phyloP scores from a whole-genome alignment of 345 rosid species.

The Gossypium ekmanianum region DNA sequence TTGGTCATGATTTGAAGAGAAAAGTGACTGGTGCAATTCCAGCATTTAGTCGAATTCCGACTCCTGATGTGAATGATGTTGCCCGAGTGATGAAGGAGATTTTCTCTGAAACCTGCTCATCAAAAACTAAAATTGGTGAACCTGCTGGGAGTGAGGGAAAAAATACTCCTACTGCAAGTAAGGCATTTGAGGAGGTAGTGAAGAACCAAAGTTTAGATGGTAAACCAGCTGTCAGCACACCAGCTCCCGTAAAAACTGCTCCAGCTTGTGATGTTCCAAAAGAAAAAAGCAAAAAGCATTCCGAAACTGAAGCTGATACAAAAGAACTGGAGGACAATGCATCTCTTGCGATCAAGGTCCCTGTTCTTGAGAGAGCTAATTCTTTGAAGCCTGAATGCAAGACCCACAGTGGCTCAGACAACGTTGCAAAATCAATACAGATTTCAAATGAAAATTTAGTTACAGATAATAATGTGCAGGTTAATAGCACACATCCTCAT shows the following conservation, averaged over 20 bases:
- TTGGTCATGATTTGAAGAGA: conserved; percentile 33
- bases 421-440: conserved; percentile 16
- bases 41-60: conserved; percentile 40
- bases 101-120: conserved; percentile 54
- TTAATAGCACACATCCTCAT: not conserved
- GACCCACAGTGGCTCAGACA: conserved; percentile 21
- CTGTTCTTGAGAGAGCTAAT: conserved; percentile 21
- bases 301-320: conserved; percentile 15
- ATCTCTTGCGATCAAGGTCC: conserved; percentile 19
- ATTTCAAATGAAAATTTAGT: not conserved
- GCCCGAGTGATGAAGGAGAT: conserved; percentile 76
- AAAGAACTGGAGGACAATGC: conserved; percentile 12
- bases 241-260: conserved; percentile 24
- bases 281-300: conserved; percentile 19
- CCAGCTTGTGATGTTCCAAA: conserved; percentile 21
- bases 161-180: conserved; percentile 24
- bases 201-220: conserved; percentile 27
- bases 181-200: conserved; percentile 24
- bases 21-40: conserved; percentile 29
- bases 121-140: conserved; percentile 45
- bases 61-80: conserved; percentile 59
- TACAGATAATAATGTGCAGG: not conserved
- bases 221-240: conserved; percentile 1
- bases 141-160: conserved; percentile 28
- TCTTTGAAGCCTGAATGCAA: conserved; percentile 24